Conservation (phyloP, 1,284 basidiomycete genomes). For the Jaminaea rosea region DNA sequence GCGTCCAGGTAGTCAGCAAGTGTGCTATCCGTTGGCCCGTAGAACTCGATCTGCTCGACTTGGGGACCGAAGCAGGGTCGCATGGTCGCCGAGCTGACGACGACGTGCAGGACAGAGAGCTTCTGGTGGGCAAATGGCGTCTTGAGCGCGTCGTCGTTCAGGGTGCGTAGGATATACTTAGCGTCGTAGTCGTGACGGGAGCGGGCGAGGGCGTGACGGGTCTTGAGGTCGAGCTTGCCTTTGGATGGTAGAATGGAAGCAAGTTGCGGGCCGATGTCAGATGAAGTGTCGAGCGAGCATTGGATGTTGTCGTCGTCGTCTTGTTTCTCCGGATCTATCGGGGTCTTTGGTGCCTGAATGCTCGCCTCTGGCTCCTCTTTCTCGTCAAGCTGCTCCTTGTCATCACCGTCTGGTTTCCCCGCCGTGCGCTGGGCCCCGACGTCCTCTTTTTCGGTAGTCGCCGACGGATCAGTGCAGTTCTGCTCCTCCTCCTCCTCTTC, state of each 20-base stretch:
- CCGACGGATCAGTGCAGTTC: no score
- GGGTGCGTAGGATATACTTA: conserved; percentile 8
- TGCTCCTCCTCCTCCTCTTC: no score
- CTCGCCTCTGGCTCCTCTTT: no score
- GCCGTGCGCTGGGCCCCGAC: no score
- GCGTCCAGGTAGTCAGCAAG: conserved; percentile 85
- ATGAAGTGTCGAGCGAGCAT: no score
- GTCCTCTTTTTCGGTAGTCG: no score
- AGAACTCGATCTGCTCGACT: conserved; percentile 72
- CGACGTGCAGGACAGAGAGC: conserved; percentile 55
- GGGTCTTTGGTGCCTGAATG: no score
- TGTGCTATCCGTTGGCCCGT: conserved; percentile 83
- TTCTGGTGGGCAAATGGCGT: conserved; percentile 85
- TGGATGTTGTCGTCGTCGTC: no score
- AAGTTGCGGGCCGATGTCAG: no score
- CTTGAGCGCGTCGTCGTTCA: conserved; percentile 55
- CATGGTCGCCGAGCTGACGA: conserved; percentile 57
- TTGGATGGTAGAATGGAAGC: not conserved
- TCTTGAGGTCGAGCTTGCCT: not conserved
- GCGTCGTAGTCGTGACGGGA: conserved; percentile 26
- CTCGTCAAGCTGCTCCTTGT: no score
- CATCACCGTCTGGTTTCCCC: no score
- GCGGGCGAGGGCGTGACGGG: not conserved
- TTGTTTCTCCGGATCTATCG: no score
- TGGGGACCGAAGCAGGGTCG: conserved; percentile 51